Percentiles rank a stretch among this genome's conserved stretches.
These are phyloP conservation scores for Ramaria sp. DNA, from an alignment of 768 basidiomycete species.

Conservation along the genomic window DNA sequence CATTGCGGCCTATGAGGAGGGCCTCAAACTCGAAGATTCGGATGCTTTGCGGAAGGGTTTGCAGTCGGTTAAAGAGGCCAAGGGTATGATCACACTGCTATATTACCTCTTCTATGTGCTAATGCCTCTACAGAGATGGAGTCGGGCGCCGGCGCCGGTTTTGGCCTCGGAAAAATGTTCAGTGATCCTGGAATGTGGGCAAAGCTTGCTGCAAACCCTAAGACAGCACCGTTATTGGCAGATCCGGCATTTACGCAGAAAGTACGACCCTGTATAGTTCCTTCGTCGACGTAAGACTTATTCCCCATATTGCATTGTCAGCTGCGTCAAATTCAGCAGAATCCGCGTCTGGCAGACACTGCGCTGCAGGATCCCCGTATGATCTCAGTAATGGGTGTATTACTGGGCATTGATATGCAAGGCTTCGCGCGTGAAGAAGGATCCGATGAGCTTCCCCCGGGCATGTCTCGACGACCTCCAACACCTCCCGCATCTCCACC, in stretches of 20 bases:
- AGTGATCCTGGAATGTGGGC: conserved; percentile 70
- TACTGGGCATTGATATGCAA: conserved; percentile 90
- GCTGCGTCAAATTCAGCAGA: conserved; percentile 57
- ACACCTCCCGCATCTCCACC: conserved; percentile 25
- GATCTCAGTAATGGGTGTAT: conserved; percentile 86
- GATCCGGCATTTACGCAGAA: conserved; percentile 77
- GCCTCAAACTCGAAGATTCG: conserved; percentile 73
- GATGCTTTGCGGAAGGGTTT: conserved; percentile 78
- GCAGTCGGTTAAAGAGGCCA: conserved; percentile 78
- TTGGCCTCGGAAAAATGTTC: conserved; percentile 66
- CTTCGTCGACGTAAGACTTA: background rate
- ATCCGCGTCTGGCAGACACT: conserved; percentile 50
- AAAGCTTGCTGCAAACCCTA: conserved; percentile 81
- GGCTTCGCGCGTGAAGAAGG: conserved; percentile 78
- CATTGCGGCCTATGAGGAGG: conserved; percentile 71
- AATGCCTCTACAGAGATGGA: conserved; percentile 18
- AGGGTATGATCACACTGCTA: conserved; percentile 36
- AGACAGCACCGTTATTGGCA: conserved; percentile 71
- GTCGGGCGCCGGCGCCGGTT: conserved; percentile 24
- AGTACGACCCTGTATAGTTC: conserved; percentile 21
- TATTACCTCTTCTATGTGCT: conserved; percentile 5
- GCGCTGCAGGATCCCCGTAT: conserved; percentile 77
- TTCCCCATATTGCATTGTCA: conserved; percentile 18
- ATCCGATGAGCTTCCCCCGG: conserved; percentile 67
- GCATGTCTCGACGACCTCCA: conserved; percentile 23